Percentiles rank a stretch among this genome's conserved stretches.
Evolutionary conservation across 768 basidiomycete genomes (phyloP).

Genomic region (Tricholoma furcatifolium): DNA sequence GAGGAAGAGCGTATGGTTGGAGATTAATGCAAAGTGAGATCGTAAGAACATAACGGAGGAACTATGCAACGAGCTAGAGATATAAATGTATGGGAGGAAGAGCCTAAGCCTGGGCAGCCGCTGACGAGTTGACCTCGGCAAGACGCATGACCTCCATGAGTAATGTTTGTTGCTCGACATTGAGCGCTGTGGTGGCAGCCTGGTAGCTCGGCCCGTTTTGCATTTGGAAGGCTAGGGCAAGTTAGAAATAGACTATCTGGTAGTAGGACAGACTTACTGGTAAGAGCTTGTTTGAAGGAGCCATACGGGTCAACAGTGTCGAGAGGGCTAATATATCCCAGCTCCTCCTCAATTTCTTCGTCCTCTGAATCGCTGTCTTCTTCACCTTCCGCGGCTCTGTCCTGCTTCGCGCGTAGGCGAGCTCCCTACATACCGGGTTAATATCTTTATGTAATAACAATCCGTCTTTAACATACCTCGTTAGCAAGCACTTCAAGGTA

Average conservation of each 20-base stretch:
- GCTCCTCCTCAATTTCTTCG: slow-evolving; percentile 72
- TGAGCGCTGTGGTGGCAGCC: slow-evolving; percentile 67
- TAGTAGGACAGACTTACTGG: slow-evolving; percentile 46
- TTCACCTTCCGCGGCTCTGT: slow-evolving; percentile 53
- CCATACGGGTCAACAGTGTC: slow-evolving; percentile 78
- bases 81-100: slow-evolving; percentile 8
- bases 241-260: slow-evolving; percentile 1
- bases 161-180: slow-evolving; percentile 73
- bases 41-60: slow-evolving; percentile 13
- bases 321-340: slow-evolving; percentile 82
- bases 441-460: neutral
- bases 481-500: slow-evolving; percentile 85
- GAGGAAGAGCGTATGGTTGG: slow-evolving; percentile 3
- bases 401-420: slow-evolving; percentile 65
- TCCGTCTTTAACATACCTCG: slow-evolving; percentile 48
- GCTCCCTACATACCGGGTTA: slow-evolving; percentile 50
- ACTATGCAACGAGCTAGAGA: slow-evolving; percentile 12
- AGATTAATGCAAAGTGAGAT: slow-evolving; percentile 10
- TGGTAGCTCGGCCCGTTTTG: slow-evolving; percentile 69
- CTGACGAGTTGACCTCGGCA: slow-evolving; percentile 43
- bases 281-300: slow-evolving; percentile 76
- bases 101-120: slow-evolving; percentile 4
- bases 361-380: slow-evolving; percentile 49
- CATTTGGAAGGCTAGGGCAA: slow-evolving; percentile 65
- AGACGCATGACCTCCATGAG: slow-evolving; percentile 84